These are phyloP conservation scores for Kickxella alabastrina DNA, from an alignment of 192 early-diverging fungal genomes.

Conservation along the genomic window DNA sequence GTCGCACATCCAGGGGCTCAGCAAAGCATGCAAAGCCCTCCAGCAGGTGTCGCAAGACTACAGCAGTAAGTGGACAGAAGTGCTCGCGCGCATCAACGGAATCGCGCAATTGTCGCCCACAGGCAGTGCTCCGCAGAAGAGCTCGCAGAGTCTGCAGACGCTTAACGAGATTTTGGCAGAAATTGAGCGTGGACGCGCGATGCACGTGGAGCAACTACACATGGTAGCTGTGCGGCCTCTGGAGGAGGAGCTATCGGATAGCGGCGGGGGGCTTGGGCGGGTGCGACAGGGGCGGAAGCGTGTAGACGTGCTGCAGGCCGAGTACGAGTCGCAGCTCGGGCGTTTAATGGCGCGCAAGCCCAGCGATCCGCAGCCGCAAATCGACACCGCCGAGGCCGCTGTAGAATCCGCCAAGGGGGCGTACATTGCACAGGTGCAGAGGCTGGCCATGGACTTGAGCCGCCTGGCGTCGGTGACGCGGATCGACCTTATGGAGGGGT, in stretches of 20 bases:
- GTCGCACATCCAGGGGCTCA: conserved; percentile 23
- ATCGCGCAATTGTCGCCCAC: conserved; percentile 24
- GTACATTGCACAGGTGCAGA: conserved; percentile 60
- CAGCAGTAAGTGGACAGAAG: conserved; percentile 11
- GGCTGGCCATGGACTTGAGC: conserved; percentile 68
- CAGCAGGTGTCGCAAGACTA: conserved; percentile 22
- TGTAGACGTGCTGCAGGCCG: conserved; percentile 26
- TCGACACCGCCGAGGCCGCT: conserved; percentile 46
- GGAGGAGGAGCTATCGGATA: conserved; percentile 58
- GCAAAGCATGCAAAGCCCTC: conserved; percentile 27
- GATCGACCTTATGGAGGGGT: conserved; percentile 60
- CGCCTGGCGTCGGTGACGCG: conserved; percentile 69
- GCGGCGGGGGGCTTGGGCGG: conserved; percentile 51
- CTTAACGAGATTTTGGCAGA: conserved; percentile 21
- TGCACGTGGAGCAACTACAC: conserved; percentile 58
- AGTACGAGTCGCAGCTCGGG: conserved; percentile 40
- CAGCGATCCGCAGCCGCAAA: conserved; percentile 16
- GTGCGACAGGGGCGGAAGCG: conserved; percentile 9
- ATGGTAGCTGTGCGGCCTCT: conserved; percentile 69
- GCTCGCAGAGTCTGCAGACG: conserved; percentile 15
- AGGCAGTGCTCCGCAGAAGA: conserved; percentile 10
- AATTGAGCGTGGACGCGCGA: conserved; percentile 38
- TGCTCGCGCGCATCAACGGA: conserved; percentile 11
- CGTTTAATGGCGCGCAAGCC: conserved; percentile 28
- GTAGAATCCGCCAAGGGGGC: conserved; percentile 58